Evolutionary conservation across 1,284 basidiomycete genomes (phyloP).

Genomic region (Microbotryomycetes sp.): DNA sequence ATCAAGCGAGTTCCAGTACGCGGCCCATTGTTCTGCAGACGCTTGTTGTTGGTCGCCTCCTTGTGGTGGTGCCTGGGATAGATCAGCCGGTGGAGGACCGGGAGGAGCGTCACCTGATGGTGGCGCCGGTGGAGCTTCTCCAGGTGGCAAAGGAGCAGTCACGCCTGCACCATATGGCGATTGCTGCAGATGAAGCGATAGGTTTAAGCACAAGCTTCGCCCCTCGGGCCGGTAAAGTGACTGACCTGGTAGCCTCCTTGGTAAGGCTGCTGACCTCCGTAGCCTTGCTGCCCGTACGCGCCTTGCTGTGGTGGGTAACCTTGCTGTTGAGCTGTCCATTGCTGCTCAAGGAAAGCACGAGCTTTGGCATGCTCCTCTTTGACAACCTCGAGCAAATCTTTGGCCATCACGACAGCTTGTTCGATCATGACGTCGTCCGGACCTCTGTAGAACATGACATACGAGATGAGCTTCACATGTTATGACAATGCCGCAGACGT

Average conservation of each 20-base stretch:
- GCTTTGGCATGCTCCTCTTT: conserved; percentile 79
- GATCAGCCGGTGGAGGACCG: background rate
- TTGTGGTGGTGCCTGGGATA: background rate
- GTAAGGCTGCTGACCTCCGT: conserved; percentile 1
- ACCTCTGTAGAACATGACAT: conserved; percentile 51
- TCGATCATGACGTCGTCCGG: conserved; percentile 82
- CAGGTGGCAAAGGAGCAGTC: conserved; percentile 29
- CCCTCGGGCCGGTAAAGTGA: background rate
- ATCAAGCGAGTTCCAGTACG: conserved; percentile 32
- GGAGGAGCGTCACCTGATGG: conserved; percentile 3
- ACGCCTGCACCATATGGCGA: conserved; percentile 24
- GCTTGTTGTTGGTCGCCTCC: conserved; percentile 4
- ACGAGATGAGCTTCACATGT: background rate
- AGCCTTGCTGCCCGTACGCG: background rate
- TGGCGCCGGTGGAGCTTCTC: conserved; percentile 27
- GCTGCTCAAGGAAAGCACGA: conserved; percentile 17
- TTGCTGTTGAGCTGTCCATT: background rate
- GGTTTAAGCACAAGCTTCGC: background rate
- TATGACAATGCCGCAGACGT: conserved; percentile 7
- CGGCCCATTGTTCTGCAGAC: conserved; percentile 25
- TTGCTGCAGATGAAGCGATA: background rate
- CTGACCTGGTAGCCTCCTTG: conserved; percentile 23
- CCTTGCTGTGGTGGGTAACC: conserved; percentile 15
- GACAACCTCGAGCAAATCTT: conserved; percentile 81
- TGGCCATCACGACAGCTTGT: conserved; percentile 77